These are phyloP conservation scores for Quercus suber DNA, from an alignment of 306 rosid species.

Conservation along the genomic window DNA sequence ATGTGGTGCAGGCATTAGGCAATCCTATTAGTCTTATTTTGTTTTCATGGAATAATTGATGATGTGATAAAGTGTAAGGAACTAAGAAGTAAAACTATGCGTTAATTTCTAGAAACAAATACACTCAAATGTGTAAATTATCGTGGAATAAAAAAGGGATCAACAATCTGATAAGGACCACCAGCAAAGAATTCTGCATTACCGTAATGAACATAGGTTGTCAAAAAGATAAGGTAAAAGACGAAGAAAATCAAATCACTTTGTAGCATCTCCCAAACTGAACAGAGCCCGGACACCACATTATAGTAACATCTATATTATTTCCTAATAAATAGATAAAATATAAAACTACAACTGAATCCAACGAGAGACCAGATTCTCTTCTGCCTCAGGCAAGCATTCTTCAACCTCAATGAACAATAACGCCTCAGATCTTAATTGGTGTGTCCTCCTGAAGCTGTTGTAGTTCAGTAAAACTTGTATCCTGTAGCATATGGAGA, in stretches of 20 bases:
- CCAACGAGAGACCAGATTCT: not conserved
- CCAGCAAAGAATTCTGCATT: not conserved
- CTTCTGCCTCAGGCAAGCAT: not conserved
- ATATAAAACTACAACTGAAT: not conserved
- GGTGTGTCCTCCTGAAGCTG: not conserved
- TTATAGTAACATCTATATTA: slow-evolving; percentile 1
- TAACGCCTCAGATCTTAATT: not conserved
- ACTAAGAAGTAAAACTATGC: not conserved
- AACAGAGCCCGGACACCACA: slow-evolving; percentile 10
- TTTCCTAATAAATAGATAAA: slow-evolving; percentile 12
- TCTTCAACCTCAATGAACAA: not conserved
- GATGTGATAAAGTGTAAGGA: too few relatives aligned
- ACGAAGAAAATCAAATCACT: not conserved
- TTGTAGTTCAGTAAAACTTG: not conserved
- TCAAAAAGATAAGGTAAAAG: not conserved
- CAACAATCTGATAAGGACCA: not conserved
- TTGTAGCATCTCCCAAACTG: slow-evolving; percentile 2
- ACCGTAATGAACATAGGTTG: not conserved
- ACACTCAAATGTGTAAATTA: not conserved
- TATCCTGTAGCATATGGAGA: not conserved
- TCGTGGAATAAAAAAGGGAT: not conserved
- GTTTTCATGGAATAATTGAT: too few relatives aligned
- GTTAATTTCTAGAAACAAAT: not conserved
- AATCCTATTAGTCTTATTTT: too few relatives aligned
- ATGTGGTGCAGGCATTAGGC: too few relatives aligned